Percentiles rank a stretch among this genome's conserved stretches.
Evolutionary conservation across 768 basidiomycete genomes (phyloP).

Genomic region (Hortiboletus flavorubellus): DNA sequence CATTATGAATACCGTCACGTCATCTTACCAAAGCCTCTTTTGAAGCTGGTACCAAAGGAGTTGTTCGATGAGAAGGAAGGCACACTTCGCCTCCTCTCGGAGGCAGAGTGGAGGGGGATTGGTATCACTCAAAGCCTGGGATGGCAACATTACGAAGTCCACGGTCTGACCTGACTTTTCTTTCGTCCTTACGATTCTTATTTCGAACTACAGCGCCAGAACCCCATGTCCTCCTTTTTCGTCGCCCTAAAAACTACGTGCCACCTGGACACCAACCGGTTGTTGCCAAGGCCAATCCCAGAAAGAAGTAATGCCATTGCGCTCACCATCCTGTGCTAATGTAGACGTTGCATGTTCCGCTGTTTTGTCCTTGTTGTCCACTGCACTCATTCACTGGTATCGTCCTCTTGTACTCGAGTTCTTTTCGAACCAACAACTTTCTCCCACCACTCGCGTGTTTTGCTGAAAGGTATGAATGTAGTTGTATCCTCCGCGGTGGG

Average conservation of each 20-base stretch:
- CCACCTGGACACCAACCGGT: conserved; percentile 45
- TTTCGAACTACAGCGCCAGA: conserved; percentile 62
- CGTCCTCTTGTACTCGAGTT: conserved; percentile 9
- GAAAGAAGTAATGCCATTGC: conserved; percentile 37
- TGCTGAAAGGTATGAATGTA: conserved; percentile 8
- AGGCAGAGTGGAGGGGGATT: conserved; percentile 93
- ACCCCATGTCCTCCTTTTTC: conserved; percentile 91
- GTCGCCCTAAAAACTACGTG: conserved; percentile 69
- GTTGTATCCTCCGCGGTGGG: conserved; percentile 2
- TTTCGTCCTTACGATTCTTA: conserved; percentile 12
- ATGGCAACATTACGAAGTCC: conserved; percentile 98
- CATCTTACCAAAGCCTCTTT: conserved; percentile 89
- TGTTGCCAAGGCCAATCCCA: conserved; percentile 38
- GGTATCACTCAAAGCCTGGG: conserved; percentile 95
- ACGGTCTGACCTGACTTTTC: conserved; percentile 50
- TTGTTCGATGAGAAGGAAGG: conserved; percentile 78
- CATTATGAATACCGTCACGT: conserved; percentile 95
- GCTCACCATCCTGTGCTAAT: conserved; percentile 5
- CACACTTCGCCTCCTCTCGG: conserved; percentile 75
- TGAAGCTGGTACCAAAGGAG: conserved; percentile 89
- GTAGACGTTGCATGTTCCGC: conserved; percentile 21
- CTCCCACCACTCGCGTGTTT: conserved; percentile 5
- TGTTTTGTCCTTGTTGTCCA: conserved; percentile 19
- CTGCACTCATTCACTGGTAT: conserved; percentile 18
- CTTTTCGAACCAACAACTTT: conserved; percentile 5